Evolutionary conservation across 257 asterid species (phyloP).

Genomic region (Gynochthodes officinalis): DNA sequence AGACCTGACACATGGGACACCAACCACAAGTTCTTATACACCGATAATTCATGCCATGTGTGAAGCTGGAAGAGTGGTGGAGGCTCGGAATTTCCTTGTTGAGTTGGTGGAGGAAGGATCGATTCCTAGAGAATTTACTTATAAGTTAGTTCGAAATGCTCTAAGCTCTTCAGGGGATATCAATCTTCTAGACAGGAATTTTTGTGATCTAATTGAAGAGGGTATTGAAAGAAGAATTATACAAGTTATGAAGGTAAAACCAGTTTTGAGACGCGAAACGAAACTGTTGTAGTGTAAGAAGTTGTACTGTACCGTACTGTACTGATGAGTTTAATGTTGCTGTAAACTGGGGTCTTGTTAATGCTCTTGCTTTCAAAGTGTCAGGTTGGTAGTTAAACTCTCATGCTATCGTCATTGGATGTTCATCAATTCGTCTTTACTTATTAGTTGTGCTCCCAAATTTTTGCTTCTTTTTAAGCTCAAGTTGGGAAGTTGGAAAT

Average conservation of each 20-base stretch:
- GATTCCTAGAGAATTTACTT: slow-evolving; percentile 76
- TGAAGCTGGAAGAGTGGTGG: slow-evolving; percentile 70
- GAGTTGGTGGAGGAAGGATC: slow-evolving; percentile 75
- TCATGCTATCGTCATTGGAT: no score
- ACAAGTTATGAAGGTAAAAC: slow-evolving; percentile 57
- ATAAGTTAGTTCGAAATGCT: slow-evolving; percentile 47
- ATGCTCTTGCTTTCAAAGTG: background rate
- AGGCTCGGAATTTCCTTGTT: slow-evolving; percentile 57
- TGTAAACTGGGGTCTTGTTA: background rate
- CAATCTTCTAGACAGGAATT: slow-evolving; percentile 39
- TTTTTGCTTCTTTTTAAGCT: background rate
- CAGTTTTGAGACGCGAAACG: slow-evolving; percentile 32
- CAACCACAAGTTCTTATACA: slow-evolving; percentile 69
- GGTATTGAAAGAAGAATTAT: slow-evolving; percentile 54
- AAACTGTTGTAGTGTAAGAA: background rate
- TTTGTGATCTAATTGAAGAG: slow-evolving; percentile 43
- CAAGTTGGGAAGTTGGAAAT: background rate
- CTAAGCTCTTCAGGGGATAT: slow-evolving; percentile 44
- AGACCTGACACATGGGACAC: slow-evolving; percentile 56
- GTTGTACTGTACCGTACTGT: no score
- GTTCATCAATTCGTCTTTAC: background rate
- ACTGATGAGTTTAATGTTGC: background rate
- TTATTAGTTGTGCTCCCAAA: background rate
- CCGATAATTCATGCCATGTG: slow-evolving; percentile 73
- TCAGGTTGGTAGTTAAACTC: slow-evolving; percentile 5